Conservation (phyloP, 129 eudicot genomes). For the Sambucus nigra region DNA sequence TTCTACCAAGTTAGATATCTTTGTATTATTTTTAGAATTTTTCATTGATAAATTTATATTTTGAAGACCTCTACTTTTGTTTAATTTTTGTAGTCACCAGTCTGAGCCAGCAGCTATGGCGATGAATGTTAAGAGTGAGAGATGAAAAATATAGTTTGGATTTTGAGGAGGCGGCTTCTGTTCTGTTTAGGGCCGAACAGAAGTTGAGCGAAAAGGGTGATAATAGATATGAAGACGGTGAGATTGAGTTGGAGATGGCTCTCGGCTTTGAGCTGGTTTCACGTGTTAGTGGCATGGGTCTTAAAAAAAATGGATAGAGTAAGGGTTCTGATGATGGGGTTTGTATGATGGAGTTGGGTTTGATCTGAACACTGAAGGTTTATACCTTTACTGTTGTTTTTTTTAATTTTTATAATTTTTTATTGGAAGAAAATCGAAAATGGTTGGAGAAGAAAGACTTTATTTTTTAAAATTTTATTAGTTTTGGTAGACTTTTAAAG, state of each 20-base stretch:
- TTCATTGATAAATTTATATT: too few species aligned
- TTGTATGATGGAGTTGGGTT: conserved; percentile 24
- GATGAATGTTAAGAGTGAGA: too few species aligned
- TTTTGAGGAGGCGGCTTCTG: conserved; percentile 6
- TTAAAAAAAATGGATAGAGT: background rate
- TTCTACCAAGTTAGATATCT: too few species aligned
- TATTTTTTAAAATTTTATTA: too few species aligned
- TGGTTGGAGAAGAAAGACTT: too few species aligned
- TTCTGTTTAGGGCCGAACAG: conserved; percentile 11
- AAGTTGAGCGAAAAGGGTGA: background rate
- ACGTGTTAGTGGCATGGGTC: background rate
- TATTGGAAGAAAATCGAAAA: too few species aligned
- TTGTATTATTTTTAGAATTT: too few species aligned
- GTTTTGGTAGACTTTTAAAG: too few species aligned
- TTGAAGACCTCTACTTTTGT: too few species aligned
- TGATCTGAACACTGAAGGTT: too few species aligned
- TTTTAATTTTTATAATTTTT: too few species aligned
- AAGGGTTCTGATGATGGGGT: background rate
- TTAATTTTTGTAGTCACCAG: conserved; percentile 44
- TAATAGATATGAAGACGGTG: conserved; percentile 15
- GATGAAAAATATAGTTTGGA: conserved; percentile 16
- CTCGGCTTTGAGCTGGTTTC: conserved; percentile 26
- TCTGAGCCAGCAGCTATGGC: conserved; percentile 18
- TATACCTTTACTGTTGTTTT: too few species aligned
- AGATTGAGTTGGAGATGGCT: conserved; percentile 33